Conservation (phyloP, 192 early-diverging fungal genomes). For the Gonapodya prolifera region DNA sequence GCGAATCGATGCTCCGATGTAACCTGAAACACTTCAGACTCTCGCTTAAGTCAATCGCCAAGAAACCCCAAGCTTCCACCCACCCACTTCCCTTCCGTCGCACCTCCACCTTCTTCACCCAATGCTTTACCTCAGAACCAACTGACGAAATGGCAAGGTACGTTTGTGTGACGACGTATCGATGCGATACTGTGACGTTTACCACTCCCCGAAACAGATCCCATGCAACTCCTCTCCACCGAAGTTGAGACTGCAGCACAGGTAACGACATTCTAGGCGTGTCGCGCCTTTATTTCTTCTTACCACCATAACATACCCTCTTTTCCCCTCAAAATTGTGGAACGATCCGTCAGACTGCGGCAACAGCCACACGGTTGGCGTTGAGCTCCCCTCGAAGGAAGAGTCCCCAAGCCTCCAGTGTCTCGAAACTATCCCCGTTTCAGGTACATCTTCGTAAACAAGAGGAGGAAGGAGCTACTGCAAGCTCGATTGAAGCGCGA, state of each 20-base stretch:
- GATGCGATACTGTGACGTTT: not conserved
- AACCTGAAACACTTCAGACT: too few species aligned
- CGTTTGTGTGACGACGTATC: not conserved
- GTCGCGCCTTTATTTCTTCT: not conserved
- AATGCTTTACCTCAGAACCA: not conserved
- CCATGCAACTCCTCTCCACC: not conserved
- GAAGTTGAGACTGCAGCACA: not conserved
- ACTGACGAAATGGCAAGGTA: not conserved
- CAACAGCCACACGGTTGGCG: too few species aligned
- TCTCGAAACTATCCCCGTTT: not conserved
- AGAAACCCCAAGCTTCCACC: too few species aligned
- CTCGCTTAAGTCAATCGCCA: too few species aligned
- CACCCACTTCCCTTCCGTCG: not conserved
- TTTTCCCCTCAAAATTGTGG: too few species aligned
- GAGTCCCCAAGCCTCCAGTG: too few species aligned
- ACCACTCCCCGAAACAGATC: not conserved
- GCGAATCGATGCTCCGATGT: too few species aligned
- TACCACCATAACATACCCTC: too few species aligned
- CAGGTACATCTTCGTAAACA: not conserved
- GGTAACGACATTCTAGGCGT: not conserved
- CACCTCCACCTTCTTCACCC: not conserved
- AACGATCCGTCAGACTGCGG: too few species aligned
- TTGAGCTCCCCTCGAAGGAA: too few species aligned
- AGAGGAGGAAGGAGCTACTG: not conserved
- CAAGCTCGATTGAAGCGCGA: not conserved